phyloP scores from a whole-genome alignment of 345 rosid genomes.

The Salix viminalis region DNA sequence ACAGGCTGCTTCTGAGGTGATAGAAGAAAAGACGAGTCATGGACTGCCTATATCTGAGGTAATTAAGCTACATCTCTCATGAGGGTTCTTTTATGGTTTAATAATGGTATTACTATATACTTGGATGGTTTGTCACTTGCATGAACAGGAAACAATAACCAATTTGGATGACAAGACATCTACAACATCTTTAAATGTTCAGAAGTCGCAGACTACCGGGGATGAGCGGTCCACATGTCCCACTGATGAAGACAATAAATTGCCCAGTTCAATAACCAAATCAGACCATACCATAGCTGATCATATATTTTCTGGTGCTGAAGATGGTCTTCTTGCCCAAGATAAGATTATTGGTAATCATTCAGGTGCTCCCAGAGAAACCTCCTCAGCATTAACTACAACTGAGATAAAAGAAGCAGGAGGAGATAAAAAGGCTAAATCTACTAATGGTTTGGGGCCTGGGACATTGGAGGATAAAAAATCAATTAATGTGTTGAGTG shows the following conservation, averaged over 20 bases:
- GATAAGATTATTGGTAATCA: slow-evolving; percentile 16
- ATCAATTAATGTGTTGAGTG: slow-evolving; percentile 30
- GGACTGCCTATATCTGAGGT: slow-evolving; percentile 34
- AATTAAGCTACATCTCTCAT: slow-evolving; percentile 4
- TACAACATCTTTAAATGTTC: slow-evolving; percentile 25
- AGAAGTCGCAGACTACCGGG: slow-evolving; percentile 12
- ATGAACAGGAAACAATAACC: slow-evolving; percentile 24
- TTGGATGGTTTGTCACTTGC: neutral
- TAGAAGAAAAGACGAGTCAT: slow-evolving; percentile 22
- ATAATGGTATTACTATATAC: neutral
- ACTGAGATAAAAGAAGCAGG: slow-evolving; percentile 15
- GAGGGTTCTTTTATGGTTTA: slow-evolving; percentile 11
- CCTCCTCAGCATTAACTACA: slow-evolving; percentile 4
- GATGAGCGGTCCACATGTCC: slow-evolving; percentile 23
- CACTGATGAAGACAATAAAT: slow-evolving; percentile 23
- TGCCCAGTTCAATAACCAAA: slow-evolving; percentile 18
- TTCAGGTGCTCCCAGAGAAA: slow-evolving; percentile 19
- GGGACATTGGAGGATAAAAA: slow-evolving; percentile 9
- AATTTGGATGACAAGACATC: slow-evolving; percentile 19
- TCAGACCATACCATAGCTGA: slow-evolving; percentile 25
- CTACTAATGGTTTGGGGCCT: slow-evolving; percentile 16
- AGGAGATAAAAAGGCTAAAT: slow-evolving; percentile 24
- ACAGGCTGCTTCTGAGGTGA: slow-evolving; percentile 30
- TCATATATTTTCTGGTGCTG: slow-evolving; percentile 17
- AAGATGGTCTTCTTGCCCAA: slow-evolving; percentile 17